Evolutionary conservation across 495 filamentous ascomycete genomes (phyloP).

Genomic region (Trichocladium antarcticum): DNA sequence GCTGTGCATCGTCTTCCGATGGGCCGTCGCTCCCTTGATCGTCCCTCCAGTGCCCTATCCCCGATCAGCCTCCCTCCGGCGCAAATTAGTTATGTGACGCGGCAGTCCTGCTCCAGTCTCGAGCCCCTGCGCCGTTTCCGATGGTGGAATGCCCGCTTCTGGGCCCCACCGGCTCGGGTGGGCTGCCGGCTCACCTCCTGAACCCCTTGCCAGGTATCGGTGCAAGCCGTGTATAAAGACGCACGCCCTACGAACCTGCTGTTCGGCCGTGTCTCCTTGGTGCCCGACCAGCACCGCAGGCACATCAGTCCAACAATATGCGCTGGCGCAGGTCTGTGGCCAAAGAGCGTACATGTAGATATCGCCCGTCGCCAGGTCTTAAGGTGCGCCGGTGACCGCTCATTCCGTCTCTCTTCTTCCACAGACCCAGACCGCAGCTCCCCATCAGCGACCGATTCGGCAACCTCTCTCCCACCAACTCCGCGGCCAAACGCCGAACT

Average conservation of each 20-base stretch:
- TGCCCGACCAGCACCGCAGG: slow-evolving; percentile 25
- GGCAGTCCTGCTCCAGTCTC: slow-evolving; percentile 8
- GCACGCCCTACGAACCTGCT: slow-evolving; percentile 9
- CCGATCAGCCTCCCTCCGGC: slow-evolving; percentile 6
- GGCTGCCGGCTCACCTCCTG: slow-evolving; percentile 11
- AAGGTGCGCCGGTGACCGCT: slow-evolving; percentile 10
- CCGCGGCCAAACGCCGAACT: not conserved
- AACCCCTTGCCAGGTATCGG: not conserved
- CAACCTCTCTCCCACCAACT: no score
- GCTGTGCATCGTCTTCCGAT: slow-evolving; percentile 13
- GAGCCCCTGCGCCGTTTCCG: slow-evolving; percentile 5
- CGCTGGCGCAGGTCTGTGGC: slow-evolving; percentile 16
- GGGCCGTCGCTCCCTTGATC: slow-evolving; percentile 10
- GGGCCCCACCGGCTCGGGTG: slow-evolving; percentile 17
- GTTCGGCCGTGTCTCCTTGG: slow-evolving; percentile 16
- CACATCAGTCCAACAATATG: slow-evolving; percentile 24
- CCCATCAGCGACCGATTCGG: no score
- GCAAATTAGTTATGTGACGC: slow-evolving; percentile 21
- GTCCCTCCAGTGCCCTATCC: slow-evolving; percentile 5
- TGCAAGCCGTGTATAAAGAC: slow-evolving; percentile 14
- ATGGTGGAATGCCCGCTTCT: slow-evolving; percentile 10
- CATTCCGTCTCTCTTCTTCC: not conserved
- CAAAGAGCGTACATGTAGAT: slow-evolving; percentile 1
- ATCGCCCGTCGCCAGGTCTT: slow-evolving; percentile 8
- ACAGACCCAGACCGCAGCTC: not conserved